Evolutionary conservation across 768 basidiomycete species (phyloP).

Genomic region (Boletus rubroflammeus): DNA sequence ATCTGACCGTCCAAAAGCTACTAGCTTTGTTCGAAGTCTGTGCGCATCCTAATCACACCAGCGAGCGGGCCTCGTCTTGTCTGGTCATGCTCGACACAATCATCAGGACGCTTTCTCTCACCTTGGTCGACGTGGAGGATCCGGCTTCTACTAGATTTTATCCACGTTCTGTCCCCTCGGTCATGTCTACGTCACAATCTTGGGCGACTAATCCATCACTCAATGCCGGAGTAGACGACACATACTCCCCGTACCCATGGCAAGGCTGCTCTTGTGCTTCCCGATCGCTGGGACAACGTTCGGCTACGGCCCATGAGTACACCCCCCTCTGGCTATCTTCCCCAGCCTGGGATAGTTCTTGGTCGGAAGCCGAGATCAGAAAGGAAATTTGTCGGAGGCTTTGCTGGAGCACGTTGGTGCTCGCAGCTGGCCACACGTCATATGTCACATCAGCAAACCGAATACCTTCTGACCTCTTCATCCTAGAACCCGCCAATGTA

Average conservation of each 20-base stretch:
- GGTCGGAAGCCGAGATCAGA: constrained; percentile 60
- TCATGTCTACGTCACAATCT: constrained; percentile 23
- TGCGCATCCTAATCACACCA: constrained; percentile 59
- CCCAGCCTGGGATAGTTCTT: constrained; percentile 57
- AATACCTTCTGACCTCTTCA: constrained; percentile 46
- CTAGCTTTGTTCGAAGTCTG: constrained; percentile 71
- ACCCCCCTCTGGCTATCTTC: constrained; percentile 63
- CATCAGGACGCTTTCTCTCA: constrained; percentile 58
- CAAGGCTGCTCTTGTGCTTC: constrained; percentile 45
- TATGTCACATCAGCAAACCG: constrained; percentile 48
- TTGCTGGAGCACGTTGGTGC: constrained; percentile 67
- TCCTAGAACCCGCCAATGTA: constrained; percentile 66
- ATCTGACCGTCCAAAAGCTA: constrained; percentile 40
- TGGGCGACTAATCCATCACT: constrained; percentile 2
- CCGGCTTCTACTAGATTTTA: constrained; percentile 48
- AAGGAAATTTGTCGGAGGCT: constrained; percentile 71
- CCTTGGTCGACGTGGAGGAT: constrained; percentile 56
- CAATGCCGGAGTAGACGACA: not conserved
- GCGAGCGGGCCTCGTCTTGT: constrained; percentile 51
- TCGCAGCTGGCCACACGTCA: constrained; percentile 61
- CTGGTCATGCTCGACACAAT: constrained; percentile 64
- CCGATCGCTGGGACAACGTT: constrained; percentile 49
- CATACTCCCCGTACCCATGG: constrained; percentile 7
- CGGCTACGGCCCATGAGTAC: constrained; percentile 48
- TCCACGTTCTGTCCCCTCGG: constrained; percentile 47